These are phyloP conservation scores for Meyerozyma sp. DNA, from an alignment of 1,139 yeast species.

Conservation along the genomic window DNA sequence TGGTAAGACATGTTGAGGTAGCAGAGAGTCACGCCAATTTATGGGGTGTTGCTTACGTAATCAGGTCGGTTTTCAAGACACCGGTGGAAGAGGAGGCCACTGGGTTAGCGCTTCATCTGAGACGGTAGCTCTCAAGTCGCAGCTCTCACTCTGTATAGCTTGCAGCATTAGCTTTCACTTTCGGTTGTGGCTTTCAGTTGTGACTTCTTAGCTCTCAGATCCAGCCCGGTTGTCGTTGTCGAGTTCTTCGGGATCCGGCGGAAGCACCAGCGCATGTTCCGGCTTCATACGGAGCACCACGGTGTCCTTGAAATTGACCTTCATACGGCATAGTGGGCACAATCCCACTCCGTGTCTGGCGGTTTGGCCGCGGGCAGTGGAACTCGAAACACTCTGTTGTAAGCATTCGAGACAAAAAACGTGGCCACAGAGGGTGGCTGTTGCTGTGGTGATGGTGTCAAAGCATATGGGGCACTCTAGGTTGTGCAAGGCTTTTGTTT, in stretches of 20 bases:
- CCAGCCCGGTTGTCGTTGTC: not conserved
- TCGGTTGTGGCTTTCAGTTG: too few relatives aligned
- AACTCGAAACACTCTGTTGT: conserved; percentile 36
- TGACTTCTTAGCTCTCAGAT: too few relatives aligned
- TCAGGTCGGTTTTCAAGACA: not conserved
- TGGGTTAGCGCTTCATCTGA: too few relatives aligned
- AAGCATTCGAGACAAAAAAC: conserved; percentile 42
- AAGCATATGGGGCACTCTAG: conserved; percentile 45
- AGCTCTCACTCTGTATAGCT: too few relatives aligned
- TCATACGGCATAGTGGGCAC: conserved; percentile 42
- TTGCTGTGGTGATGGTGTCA: conserved; percentile 36
- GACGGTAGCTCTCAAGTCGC: too few relatives aligned
- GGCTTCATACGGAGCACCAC: conserved; percentile 30
- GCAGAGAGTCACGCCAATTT: not conserved
- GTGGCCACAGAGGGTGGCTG: conserved; percentile 43
- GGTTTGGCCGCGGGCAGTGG: conserved; percentile 39
- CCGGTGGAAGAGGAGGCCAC: not conserved
- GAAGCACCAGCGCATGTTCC: conserved; percentile 11
- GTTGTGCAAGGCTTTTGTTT: conserved; percentile 30
- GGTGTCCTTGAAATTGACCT: conserved; percentile 36
- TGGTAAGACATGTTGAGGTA: conserved; percentile 2
- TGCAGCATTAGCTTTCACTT: too few relatives aligned
- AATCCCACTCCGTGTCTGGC: conserved; percentile 32
- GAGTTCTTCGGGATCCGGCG: conserved; percentile 6
- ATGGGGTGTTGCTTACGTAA: not conserved